A percentile compares a stretch with the other conserved stretches of the same genome.
These are phyloP conservation scores for Angophora floribunda DNA, from an alignment of 345 rosid genomes.

Conservation along the genomic window DNA sequence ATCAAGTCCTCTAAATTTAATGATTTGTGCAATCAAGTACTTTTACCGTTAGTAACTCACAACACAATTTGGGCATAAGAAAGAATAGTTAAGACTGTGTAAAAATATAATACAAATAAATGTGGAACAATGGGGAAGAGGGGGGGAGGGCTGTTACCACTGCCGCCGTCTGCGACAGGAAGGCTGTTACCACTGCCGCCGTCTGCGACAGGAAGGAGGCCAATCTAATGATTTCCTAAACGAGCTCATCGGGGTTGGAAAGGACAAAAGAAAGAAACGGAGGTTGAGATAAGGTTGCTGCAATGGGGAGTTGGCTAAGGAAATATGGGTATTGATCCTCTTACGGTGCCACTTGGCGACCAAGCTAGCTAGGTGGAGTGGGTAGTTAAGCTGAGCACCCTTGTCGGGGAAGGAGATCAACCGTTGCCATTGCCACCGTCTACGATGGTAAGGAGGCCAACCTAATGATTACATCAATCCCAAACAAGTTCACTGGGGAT, in stretches of 20 bases:
- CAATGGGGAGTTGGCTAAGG: neutral
- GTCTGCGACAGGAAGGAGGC: fast-evolving
- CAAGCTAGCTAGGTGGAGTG: fast-evolving
- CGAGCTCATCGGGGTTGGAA: neutral
- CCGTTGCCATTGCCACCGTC: too few relatives aligned
- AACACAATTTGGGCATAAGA: neutral
- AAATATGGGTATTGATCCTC: neutral
- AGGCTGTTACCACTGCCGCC: too few relatives aligned
- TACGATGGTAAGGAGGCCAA: too few relatives aligned
- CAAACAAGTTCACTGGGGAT: too few relatives aligned
- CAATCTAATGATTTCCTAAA: neutral
- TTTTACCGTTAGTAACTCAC: neutral
- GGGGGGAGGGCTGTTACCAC: neutral
- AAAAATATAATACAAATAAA: too few relatives aligned
- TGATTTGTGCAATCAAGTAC: neutral
- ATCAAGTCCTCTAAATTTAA: neutral
- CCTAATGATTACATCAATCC: too few relatives aligned
- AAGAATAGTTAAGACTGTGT: neutral
- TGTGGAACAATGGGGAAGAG: neutral
- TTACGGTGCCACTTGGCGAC: neutral
- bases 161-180: neutral
- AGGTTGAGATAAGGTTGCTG: neutral
- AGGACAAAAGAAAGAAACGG: fast-evolving
- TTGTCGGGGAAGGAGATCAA: too few relatives aligned
- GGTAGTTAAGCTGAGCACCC: fast-evolving